phyloP scores from a whole-genome alignment of 2,329 filamentous ascomycete species.

The Stemphylium lycopersici region DNA sequence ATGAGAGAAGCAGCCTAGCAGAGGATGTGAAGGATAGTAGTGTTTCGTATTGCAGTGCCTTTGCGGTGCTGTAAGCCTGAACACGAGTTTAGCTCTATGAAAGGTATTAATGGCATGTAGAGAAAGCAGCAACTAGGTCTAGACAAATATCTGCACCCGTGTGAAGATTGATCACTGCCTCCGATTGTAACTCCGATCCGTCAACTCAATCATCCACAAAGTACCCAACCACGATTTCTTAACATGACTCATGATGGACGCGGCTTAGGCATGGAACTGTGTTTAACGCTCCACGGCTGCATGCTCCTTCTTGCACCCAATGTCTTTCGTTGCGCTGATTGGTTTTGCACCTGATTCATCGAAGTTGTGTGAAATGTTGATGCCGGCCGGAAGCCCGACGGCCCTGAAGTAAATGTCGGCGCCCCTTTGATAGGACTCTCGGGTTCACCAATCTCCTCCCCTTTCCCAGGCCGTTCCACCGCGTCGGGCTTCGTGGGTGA shows the following conservation, averaged over 20 bases:
- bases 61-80: slow-evolving; percentile 64
- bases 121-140: neutral
- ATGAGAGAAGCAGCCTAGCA: slow-evolving; percentile 83
- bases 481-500: slow-evolving; percentile 48
- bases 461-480: slow-evolving; percentile 8
- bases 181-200: neutral
- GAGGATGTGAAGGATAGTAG: slow-evolving; percentile 74
- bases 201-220: neutral
- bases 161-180: neutral
- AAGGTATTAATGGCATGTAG: neutral
- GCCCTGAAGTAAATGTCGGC: neutral
- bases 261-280: slow-evolving; percentile 40
- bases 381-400: slow-evolving; percentile 42
- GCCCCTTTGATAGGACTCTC: slow-evolving; percentile 17
- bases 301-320: slow-evolving; percentile 58
- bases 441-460: slow-evolving; percentile 9
- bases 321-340: slow-evolving; percentile 51
- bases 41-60: slow-evolving; percentile 94
- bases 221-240: neutral
- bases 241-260: slow-evolving; percentile 18
- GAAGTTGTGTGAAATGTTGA: slow-evolving; percentile 54
- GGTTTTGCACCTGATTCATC: slow-evolving; percentile 39
- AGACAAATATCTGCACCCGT: neutral
- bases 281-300: slow-evolving; percentile 57
- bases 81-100: neutral